These are phyloP conservation scores for Ensete ventricosum DNA, from an alignment of 176 grass and related monocot species.

Conservation along the genomic window DNA sequence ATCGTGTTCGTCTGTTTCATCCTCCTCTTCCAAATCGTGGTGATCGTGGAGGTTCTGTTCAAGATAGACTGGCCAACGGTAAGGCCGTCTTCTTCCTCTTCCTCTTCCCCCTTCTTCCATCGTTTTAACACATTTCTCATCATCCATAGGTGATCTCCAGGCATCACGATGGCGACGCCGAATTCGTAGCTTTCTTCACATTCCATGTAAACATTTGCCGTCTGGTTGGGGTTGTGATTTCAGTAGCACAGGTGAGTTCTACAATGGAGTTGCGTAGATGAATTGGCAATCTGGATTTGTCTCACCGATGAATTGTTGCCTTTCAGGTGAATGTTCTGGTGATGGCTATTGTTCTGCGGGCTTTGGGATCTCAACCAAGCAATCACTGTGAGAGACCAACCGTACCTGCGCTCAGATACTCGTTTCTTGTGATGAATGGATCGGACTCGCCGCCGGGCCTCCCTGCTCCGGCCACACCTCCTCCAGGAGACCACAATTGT, in stretches of 20 bases:
- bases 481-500: not conserved
- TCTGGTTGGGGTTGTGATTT: not conserved
- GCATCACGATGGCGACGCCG: not conserved
- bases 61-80: constrained; percentile 5
- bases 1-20: not conserved
- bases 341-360: not conserved
- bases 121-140: not conserved
- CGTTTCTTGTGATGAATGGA: constrained; percentile 1
- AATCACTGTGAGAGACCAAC: not conserved
- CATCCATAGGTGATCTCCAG: not conserved
- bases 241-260: constrained; percentile 6
- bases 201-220: constrained; percentile 4
- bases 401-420: not conserved
- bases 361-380: not conserved
- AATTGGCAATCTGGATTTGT: not conserved
- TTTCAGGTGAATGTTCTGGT: constrained; percentile 4
- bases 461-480: not conserved
- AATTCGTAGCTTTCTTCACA: not conserved
- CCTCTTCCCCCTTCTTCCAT: not conserved
- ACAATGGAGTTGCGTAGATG: not conserved
- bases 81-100: not conserved
- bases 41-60: not conserved
- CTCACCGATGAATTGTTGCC: not conserved
- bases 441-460: not conserved
- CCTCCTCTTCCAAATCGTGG: constrained; percentile 1